Conservation (phyloP, 345 rosid species). For the Carallia brachiata region DNA sequence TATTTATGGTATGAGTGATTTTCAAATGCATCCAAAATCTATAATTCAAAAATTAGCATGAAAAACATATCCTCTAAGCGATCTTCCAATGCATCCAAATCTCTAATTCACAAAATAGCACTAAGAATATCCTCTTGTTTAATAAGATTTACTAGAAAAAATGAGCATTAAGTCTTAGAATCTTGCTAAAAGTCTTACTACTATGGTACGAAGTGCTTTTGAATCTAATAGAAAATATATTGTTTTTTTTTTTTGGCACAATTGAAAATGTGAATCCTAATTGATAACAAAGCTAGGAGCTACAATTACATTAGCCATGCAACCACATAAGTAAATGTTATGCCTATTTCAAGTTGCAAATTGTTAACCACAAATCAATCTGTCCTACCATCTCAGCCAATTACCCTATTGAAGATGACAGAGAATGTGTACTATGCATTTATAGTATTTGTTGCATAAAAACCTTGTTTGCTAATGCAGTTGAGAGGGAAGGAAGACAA, state of each 20-base stretch:
- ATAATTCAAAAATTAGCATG: constrained; percentile 1
- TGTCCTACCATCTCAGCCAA: no score
- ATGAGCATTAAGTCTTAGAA: constrained; percentile 2
- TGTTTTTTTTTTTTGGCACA: no score
- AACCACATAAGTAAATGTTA: no score
- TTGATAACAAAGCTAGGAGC: no score
- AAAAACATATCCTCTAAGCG: constrained; percentile 1
- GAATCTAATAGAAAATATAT: no score
- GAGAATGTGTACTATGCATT: not conserved
- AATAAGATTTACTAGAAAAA: not conserved
- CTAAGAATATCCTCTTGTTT: not conserved
- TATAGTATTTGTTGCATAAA: not conserved
- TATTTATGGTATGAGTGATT: not conserved
- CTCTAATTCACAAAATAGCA: constrained; percentile 1
- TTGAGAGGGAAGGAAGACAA: not conserved
- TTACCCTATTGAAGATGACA: no score
- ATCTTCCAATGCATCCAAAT: constrained; percentile 1
- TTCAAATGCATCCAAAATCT: constrained; percentile 1
- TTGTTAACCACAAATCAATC: no score
- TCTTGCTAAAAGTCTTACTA: constrained; percentile 3
- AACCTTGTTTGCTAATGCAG: not conserved
- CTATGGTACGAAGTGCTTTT: not conserved
- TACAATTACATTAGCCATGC: no score
- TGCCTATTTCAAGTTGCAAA: no score
- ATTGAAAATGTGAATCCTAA: no score